Base-by-base conservation (phyloP, 2,329 filamentous ascomycete genomes). In the Allantophomopsis lycopodina region DNA sequence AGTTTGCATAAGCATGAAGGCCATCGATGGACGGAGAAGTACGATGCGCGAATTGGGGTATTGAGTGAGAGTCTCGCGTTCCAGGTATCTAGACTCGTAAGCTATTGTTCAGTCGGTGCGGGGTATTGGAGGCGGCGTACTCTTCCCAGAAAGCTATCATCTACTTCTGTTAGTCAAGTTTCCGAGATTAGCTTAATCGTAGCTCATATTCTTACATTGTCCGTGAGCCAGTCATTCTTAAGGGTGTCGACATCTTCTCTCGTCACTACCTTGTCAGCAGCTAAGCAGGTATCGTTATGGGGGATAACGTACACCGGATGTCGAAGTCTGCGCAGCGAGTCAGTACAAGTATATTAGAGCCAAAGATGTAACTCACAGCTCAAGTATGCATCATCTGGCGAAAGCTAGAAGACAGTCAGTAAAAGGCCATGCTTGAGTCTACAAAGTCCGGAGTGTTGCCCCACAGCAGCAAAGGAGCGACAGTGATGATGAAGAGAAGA, bases 61-160 rank as follows among this genome's bases (percentile, higher is more conserved):
- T 50, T 77, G 74, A 21, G 69, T 67, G 20, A 98, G 78, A 44
- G 86, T 79, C 65, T 96, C 89, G 45, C 79, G 84, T 60, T 98
- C 91, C 48, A 98, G 77, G 57, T 83, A 88, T 63, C 79, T 76
- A 45, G 15, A 31, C 14, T 17, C 36, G 43, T 42, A 36, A 47
- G 41, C 33, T 42, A 48, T 41, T 39, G 43, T 44, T 23, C 33
- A 37, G 2, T 47, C 40, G 18, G 11, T 39, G 39, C 38, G 35
- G 33, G 15, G 31, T 41, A 37, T 30, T 37, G 23, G 32, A 3
- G 10, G 3, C 7, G 23, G 11, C 23, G 51, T 77, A 94, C 71
- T 96, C 89, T 71, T 96, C 84, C 89, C 91, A 98, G 58, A 98
- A 96, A 38, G 86, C 81, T 49, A 98, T 96, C 51, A 87, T 88